Percentiles rank a stretch among this genome's conserved stretches.
Evolutionary conservation across 208 protist genomes (phyloP).

Genomic region (Leptomonas pyrrhocoris): DNA sequence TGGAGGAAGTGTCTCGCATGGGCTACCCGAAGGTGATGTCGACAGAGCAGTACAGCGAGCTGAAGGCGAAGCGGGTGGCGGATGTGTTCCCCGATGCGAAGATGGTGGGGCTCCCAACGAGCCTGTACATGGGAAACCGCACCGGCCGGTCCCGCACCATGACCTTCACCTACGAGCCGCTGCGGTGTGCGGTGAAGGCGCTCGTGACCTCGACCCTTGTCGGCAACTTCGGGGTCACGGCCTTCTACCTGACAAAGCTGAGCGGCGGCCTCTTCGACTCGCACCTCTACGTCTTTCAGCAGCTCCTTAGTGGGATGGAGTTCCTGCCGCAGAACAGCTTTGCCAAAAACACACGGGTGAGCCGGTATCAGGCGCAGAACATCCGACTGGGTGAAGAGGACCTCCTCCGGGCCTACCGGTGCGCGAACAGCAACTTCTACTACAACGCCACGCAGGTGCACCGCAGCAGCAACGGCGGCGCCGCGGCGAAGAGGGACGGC

Average conservation of each 20-base stretch:
- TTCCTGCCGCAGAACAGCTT: constrained; percentile 49
- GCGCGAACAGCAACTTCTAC: neutral
- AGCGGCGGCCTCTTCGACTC: constrained; percentile 81
- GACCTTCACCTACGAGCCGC: constrained; percentile 85
- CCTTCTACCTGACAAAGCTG: constrained; percentile 79
- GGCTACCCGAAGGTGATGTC: constrained; percentile 87
- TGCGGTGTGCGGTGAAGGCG: constrained; percentile 72
- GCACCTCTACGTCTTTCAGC: constrained; percentile 84
- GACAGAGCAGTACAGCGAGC: constrained; percentile 86
- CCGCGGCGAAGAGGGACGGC: neutral
- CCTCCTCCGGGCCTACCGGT: constrained; percentile 58
- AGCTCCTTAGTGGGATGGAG: constrained; percentile 66
- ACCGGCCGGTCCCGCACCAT: constrained; percentile 73
- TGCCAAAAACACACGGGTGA: constrained; percentile 42
- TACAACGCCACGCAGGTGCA: too few species aligned
- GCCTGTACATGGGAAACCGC: constrained; percentile 64
- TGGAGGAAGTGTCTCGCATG: constrained; percentile 88
- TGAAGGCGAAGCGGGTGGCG: constrained; percentile 78
- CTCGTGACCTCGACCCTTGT: constrained; percentile 81
- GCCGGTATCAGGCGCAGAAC: constrained; percentile 63
- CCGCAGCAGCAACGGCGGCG: neutral
- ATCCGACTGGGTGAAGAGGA: constrained; percentile 77
- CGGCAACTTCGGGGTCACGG: constrained; percentile 76
- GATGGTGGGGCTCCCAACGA: constrained; percentile 68
- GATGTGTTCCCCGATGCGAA: constrained; percentile 78